Conservation (phyloP, 2,329 filamentous ascomycete species). For the Trichoderma sp. region DNA sequence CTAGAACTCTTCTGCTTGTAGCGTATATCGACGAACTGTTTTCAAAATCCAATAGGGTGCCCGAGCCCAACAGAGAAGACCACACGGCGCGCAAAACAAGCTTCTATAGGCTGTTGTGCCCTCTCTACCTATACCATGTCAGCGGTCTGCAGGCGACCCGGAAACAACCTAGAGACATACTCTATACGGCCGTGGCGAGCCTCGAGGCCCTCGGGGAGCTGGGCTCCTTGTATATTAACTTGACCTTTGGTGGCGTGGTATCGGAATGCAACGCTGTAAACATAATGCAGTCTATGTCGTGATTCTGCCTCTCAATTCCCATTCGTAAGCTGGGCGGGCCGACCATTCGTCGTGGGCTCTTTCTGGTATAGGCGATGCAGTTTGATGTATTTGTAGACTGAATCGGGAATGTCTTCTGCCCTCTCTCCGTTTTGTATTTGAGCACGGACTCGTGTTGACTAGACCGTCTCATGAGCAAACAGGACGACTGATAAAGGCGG, state of each 20-base stretch:
- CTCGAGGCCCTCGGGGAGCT: background rate
- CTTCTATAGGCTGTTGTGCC: background rate
- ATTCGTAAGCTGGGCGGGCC: constrained; percentile 3
- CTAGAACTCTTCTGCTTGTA: too few species aligned
- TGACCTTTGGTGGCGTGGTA: background rate
- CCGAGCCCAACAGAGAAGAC: background rate
- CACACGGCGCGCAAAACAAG: background rate
- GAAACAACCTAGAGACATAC: background rate
- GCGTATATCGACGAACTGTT: background rate
- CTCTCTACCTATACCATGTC: background rate
- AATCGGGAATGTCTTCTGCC: constrained; percentile 69
- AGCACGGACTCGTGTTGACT: constrained; percentile 74
- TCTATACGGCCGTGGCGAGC: constrained; percentile 8
- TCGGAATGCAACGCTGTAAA: constrained; percentile 15
- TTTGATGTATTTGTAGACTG: constrained; percentile 71
- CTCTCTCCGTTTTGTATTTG: constrained; percentile 77
- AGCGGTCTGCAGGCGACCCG: too few species aligned
- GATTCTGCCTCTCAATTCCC: constrained; percentile 5
- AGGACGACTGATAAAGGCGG: background rate
- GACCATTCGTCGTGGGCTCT: background rate
- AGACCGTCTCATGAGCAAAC: constrained; percentile 49
- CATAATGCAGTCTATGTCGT: constrained; percentile 3
- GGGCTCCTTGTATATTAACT: background rate
- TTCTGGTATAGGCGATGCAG: constrained; percentile 60
- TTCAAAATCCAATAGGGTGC: background rate